Evolutionary conservation across 73 alveolate species (phyloP).

Genomic region (Stentor coeruleus): DNA sequence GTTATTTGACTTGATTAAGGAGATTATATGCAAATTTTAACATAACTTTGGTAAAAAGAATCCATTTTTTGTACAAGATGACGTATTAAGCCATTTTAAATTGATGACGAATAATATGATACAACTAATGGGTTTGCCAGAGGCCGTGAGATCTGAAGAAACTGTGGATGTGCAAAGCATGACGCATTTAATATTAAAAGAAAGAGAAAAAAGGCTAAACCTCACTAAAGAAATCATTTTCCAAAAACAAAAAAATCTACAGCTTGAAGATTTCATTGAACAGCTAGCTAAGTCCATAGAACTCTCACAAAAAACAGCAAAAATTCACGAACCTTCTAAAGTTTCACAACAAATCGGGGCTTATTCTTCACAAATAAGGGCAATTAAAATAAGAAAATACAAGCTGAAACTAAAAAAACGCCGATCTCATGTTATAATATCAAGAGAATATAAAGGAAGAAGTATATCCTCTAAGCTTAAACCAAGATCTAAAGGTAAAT

Average conservation of each 20-base stretch:
- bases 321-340: background rate
- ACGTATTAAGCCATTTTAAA: too few species aligned
- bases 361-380: background rate
- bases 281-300: background rate
- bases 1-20: too few species aligned
- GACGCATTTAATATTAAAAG: background rate
- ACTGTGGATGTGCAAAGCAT: too few species aligned
- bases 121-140: too few species aligned
- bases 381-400: conserved; percentile 16
- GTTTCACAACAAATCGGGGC: background rate
- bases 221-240: background rate
- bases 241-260: conserved; percentile 30
- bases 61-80: too few species aligned
- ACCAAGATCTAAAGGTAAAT: background rate
- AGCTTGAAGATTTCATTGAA: background rate
- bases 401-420: background rate
- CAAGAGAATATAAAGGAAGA: background rate
- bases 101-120: too few species aligned
- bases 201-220: background rate
- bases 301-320: background rate
- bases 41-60: too few species aligned
- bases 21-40: too few species aligned
- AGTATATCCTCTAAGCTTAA: background rate
- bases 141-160: too few species aligned
- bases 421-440: background rate